Base-by-base conservation (phyloP, 805 yeast genomes). In the Yamadazyma laniorum region DNA sequence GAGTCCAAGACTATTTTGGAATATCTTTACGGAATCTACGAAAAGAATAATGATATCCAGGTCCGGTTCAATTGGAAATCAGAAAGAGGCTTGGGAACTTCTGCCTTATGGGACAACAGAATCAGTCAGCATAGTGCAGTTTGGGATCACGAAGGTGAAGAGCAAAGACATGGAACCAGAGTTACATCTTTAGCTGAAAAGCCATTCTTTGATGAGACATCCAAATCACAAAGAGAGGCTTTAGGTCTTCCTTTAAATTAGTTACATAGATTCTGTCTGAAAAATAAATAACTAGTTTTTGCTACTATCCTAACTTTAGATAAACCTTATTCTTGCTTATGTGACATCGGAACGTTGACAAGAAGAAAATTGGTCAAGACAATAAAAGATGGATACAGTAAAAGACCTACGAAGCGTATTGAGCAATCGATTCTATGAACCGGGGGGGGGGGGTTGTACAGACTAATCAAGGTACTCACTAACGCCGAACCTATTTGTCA, bases 51-150 rank as follows among this genome's bases (percentile, higher is more conserved):
- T 34, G 82, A 77, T 46, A 68, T 75, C 43, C 80, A 75, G 56
- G 75, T 74, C 13, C 61, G 80, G 44, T 70, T 70, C 64, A 67
- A 65, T 45, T 74, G 80, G 80, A 57, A 60, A 40, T 52, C 70
- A n/a, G 57, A 57, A 38, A 43, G 47, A 6, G 72, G 72, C 3
- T 55, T 53, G 15, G 76, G 77, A 21, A 70, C 77, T 23, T 61
- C 76, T 28, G 82, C 79, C 7, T 51, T 77, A 25, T 78, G 82
- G 82, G 82, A 77, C 49, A 78, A 78, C 64, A 62, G 82, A 53
- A 52, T 74, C 37, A 64, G 77, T 13, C 67, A 67, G 39, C 85
- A 79, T 59, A 58, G 61, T 40, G 79, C 79, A 8, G 68, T 74
- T 11, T 62, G 69, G 58, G 79, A 74, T 47, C 70, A 72, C 53